Percentiles rank a stretch among this genome's conserved stretches.
These are phyloP conservation scores for Calonectria pseudoturangicola DNA, from an alignment of 2,329 filamentous ascomycete genomes.

Conservation along the genomic window DNA sequence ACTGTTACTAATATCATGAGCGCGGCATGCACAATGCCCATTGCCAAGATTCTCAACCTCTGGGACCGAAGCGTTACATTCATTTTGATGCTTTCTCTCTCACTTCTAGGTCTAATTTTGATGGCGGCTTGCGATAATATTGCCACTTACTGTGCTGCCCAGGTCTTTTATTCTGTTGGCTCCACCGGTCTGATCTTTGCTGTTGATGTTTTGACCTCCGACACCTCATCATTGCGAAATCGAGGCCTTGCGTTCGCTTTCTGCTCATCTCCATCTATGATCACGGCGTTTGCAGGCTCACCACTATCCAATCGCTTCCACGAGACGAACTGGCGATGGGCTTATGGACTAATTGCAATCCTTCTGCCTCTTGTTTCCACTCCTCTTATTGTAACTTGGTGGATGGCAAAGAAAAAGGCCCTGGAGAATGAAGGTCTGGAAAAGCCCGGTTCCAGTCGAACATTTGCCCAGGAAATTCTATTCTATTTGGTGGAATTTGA, in stretches of 20 bases:
- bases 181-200: conserved; percentile 73
- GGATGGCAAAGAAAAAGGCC: not conserved
- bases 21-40: conserved; percentile 52
- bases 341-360: conserved; percentile 14
- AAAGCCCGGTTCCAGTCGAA: not conserved
- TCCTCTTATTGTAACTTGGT: conserved; percentile 14
- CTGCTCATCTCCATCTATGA: conserved; percentile 59
- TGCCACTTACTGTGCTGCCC: conserved; percentile 57
- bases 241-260: conserved; percentile 56
- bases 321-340: conserved; percentile 55
- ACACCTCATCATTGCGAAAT: conserved; percentile 65
- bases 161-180: conserved; percentile 77
- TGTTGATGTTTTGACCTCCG: conserved; percentile 77
- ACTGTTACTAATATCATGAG: conserved; percentile 64
- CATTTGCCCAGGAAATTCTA: conserved; percentile 19
- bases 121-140: conserved; percentile 72
- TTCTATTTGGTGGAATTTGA: conserved; percentile 53
- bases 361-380: conserved; percentile 2
- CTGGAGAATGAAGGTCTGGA: not conserved
- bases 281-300: conserved; percentile 59
- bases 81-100: conserved; percentile 55
- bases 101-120: conserved; percentile 68
- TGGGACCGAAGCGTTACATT: conserved; percentile 61
- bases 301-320: conserved; percentile 49
- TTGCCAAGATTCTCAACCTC: conserved; percentile 61